Percentiles rank a stretch among this genome's conserved stretches.
These are phyloP conservation scores for Rutstroemia sp. DNA, from an alignment of 2,329 filamentous ascomycete genomes.

Conservation along the genomic window DNA sequence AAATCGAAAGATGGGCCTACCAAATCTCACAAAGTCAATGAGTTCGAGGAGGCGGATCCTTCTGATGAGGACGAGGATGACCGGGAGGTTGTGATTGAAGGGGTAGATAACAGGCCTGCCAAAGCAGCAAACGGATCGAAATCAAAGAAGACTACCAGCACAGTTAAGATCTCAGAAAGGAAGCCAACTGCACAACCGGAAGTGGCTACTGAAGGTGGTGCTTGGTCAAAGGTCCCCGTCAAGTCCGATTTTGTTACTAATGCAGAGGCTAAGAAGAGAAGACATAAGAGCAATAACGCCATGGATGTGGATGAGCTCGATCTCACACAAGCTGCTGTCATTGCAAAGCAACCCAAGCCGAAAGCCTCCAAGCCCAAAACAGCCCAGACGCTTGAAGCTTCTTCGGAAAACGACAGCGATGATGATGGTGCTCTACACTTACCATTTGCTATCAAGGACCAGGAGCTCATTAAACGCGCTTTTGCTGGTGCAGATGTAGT, in stretches of 20 bases:
- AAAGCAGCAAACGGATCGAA: background rate
- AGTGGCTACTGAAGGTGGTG: constrained; percentile 22
- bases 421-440: constrained; percentile 45
- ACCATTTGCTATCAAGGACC: constrained; percentile 51
- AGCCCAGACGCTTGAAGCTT: constrained; percentile 17
- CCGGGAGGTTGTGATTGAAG: constrained; percentile 24
- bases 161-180: background rate
- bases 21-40: constrained; percentile 32
- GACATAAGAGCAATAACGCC: constrained; percentile 27
- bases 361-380: constrained; percentile 23
- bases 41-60: constrained; percentile 52
- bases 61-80: constrained; percentile 38
- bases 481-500: constrained; percentile 86
- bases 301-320: constrained; percentile 28
- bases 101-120: constrained; percentile 12
- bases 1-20: constrained; percentile 32
- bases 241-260: constrained; percentile 19
- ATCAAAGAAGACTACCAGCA: constrained; percentile 11
- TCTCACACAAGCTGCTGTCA: constrained; percentile 26
- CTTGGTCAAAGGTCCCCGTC: constrained; percentile 27
- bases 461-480: constrained; percentile 68
- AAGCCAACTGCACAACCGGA: constrained; percentile 5
- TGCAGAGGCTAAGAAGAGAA: constrained; percentile 26
- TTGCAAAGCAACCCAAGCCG: constrained; percentile 24
- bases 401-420: constrained; percentile 30